A percentile compares a stretch with the other conserved stretches of the same genome.
Conservation (phyloP, 345 rosid species). For the Dimocarpus longan region DNA sequence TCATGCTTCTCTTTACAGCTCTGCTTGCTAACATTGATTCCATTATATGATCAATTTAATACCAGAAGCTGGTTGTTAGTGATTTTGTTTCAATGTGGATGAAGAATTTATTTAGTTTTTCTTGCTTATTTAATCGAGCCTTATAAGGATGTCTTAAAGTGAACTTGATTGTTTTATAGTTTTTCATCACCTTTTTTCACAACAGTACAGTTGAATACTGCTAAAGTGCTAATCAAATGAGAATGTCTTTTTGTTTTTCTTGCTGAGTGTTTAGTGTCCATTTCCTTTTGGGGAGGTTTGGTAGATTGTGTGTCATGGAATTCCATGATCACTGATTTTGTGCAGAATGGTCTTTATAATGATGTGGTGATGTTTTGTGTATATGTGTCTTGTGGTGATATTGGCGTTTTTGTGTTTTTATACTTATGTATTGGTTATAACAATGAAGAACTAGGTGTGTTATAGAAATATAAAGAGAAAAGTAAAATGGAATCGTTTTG, state of each 20-base stretch:
- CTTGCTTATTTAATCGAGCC: background rate
- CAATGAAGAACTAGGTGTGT: no score
- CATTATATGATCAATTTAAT: background rate
- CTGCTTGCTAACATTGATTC: background rate
- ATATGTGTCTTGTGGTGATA: no score
- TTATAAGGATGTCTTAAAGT: background rate
- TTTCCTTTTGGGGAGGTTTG: no score
- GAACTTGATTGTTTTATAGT: background rate
- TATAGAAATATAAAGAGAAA: no score
- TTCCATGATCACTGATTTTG: conserved; percentile 63
- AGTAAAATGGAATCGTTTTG: no score
- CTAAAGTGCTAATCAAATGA: background rate
- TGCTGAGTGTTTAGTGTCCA: background rate
- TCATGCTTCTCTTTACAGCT: background rate
- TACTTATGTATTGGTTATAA: no score
- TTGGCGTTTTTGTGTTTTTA: no score
- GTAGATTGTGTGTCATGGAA: conserved; percentile 51
- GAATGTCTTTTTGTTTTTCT: background rate
- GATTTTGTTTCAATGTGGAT: background rate
- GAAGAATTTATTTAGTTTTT: no score
- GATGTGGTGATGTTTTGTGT: no score
- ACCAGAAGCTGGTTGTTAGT: background rate
- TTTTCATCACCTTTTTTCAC: background rate
- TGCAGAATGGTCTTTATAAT: conserved; percentile 53
- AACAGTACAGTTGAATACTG: background rate